These are phyloP conservation scores for Dacryopinax spathularia DNA, from an alignment of 768 basidiomycete genomes.

Conservation along the genomic window DNA sequence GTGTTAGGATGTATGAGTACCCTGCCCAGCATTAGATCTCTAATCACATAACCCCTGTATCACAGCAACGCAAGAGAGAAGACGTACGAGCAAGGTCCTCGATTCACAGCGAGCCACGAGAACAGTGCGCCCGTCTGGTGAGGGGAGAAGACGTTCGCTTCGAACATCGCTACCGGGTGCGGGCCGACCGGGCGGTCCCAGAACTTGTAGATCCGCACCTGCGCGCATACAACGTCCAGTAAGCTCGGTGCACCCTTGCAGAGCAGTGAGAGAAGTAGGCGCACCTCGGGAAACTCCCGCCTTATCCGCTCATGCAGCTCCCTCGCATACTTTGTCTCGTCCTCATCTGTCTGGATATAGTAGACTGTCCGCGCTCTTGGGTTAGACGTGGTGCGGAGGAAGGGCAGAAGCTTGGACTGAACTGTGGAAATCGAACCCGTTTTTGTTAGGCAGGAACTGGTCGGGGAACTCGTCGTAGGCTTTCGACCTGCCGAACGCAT, in stretches of 20 bases:
- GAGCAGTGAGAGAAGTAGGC: neutral
- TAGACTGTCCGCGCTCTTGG: conserved; percentile 35
- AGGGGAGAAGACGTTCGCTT: conserved; percentile 51
- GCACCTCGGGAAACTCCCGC: conserved; percentile 55
- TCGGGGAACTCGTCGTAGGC: conserved; percentile 42
- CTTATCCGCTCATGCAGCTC: conserved; percentile 45
- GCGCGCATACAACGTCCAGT: neutral
- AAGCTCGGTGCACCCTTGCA: neutral
- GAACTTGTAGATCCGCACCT: conserved; percentile 49
- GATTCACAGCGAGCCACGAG: conserved; percentile 50
- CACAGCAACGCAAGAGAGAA: no score
- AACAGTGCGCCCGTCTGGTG: conserved; percentile 58
- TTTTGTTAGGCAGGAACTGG: conserved; percentile 37
- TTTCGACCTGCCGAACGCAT: conserved; percentile 16
- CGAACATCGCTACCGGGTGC: conserved; percentile 58
- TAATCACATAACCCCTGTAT: no score
- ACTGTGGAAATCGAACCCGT: conserved; percentile 63
- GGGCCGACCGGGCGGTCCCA: conserved; percentile 54
- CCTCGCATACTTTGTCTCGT: conserved; percentile 35
- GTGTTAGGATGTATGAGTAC: conserved; percentile 64
- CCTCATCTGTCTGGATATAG: conserved; percentile 36
- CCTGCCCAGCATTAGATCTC: conserved; percentile 25
- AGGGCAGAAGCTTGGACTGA: neutral
- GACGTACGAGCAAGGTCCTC: conserved; percentile 57
- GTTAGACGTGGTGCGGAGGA: neutral